A percentile compares a stretch with the other conserved stretches of the same genome.
Evolutionary conservation across 75 land plant genomes (phyloP).

Genomic region (Cunninghamia lanceolata): DNA sequence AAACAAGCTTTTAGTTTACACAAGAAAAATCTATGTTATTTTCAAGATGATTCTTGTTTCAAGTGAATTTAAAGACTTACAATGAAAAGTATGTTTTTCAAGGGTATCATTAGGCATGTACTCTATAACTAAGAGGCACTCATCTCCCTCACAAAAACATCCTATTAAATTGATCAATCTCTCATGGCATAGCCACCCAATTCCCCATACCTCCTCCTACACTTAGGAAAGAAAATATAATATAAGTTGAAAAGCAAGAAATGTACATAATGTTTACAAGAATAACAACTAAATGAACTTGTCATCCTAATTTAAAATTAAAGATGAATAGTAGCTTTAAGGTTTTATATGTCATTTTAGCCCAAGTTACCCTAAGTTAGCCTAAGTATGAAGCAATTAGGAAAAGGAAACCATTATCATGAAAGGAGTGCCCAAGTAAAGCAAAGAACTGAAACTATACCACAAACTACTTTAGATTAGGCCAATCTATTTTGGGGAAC

Average conservation of each 20-base stretch:
- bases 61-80: constrained; percentile 34
- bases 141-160: constrained; percentile 75
- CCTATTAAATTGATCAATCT: constrained; percentile 86
- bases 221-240: constrained; percentile 1
- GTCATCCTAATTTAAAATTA: not conserved
- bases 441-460: constrained; percentile 5
- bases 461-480: constrained; percentile 66
- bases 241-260: not conserved
- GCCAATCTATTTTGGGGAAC: constrained; percentile 77
- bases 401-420: too few relatives aligned
- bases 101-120: constrained; percentile 78
- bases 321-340: not conserved
- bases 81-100: constrained; percentile 84
- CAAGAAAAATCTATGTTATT: not conserved
- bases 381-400: not conserved
- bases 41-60: not conserved
- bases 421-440: too few relatives aligned
- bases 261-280: not conserved
- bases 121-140: constrained; percentile 64
- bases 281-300: not conserved
- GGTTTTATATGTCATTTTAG: not conserved
- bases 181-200: constrained; percentile 68
- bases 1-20: not conserved
- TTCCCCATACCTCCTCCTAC: constrained; percentile 78
- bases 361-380: not conserved